A percentile compares a stretch with the other conserved stretches of the same genome.
These are phyloP conservation scores for Curvularia sp. DNA, from an alignment of 2,329 filamentous ascomycete species.

Conservation along the genomic window DNA sequence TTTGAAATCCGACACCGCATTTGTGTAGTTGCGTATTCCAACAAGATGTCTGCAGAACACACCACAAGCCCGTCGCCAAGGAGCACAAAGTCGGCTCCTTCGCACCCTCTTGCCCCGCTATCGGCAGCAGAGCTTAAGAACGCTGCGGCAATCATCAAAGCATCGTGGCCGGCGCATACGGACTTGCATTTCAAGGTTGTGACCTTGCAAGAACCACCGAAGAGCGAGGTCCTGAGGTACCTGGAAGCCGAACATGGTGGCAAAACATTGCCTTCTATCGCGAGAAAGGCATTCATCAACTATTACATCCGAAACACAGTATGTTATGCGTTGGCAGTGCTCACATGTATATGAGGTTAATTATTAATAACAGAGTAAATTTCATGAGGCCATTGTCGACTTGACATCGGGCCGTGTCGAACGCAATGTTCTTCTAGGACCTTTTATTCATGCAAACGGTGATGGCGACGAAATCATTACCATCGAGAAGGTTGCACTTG, in stretches of 20 bases:
- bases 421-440: constrained; percentile 64
- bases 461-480: constrained; percentile 67
- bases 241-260: constrained; percentile 67
- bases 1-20: neutral
- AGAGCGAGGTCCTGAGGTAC: constrained; percentile 65
- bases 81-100: constrained; percentile 4
- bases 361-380: constrained; percentile 59
- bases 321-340: constrained; percentile 24
- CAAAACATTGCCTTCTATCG: constrained; percentile 58
- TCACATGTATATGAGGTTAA: constrained; percentile 8
- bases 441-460: constrained; percentile 63
- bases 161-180: constrained; percentile 62
- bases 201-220: constrained; percentile 69
- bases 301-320: constrained; percentile 69
- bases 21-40: neutral
- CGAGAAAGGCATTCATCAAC: constrained; percentile 62
- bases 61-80: constrained; percentile 30
- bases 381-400: constrained; percentile 67
- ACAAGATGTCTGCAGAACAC: constrained; percentile 41
- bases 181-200: constrained; percentile 71
- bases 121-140: constrained; percentile 63
- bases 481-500: constrained; percentile 64
- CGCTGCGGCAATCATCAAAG: constrained; percentile 58
- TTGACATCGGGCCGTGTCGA: constrained; percentile 60
- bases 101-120: constrained; percentile 68